Evolutionary conservation across 371 early-diverging fungal species (phyloP).

Genomic region (Apophysomyces ossiformis): DNA sequence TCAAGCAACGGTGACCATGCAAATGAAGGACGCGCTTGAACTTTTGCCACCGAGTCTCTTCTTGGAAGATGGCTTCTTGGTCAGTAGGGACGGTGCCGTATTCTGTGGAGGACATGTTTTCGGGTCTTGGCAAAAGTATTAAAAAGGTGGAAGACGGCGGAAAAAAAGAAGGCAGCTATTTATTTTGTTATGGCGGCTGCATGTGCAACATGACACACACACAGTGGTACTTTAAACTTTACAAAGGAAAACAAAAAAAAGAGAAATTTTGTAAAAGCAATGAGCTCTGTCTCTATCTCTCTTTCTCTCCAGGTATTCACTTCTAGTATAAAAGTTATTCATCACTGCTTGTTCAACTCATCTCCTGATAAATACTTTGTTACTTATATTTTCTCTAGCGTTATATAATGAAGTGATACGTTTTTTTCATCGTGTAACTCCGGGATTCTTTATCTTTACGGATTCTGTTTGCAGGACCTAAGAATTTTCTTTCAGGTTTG

Average conservation of each 20-base stretch:
- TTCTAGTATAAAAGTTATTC: too few relatives aligned
- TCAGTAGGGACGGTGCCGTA: slow-evolving; percentile 44
- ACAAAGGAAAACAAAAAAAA: not conserved
- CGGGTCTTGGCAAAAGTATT: slow-evolving; percentile 9
- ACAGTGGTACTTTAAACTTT: not conserved
- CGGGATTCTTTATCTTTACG: not conserved
- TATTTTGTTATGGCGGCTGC: slow-evolving; percentile 2
- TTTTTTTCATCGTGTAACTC: not conserved
- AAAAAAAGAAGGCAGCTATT: slow-evolving; percentile 18
- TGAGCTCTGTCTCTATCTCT: too few relatives aligned
- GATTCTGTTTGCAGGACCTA: not conserved
- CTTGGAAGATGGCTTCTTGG: slow-evolving; percentile 39
- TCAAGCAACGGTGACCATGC: slow-evolving; percentile 45
- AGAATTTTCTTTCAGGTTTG: not conserved
- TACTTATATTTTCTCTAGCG: not conserved
- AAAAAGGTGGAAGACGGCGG: slow-evolving; percentile 18
- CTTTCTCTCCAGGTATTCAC: too few relatives aligned
- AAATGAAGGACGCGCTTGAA: slow-evolving; percentile 32
- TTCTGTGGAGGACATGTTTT: slow-evolving; percentile 32
- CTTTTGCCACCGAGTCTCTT: slow-evolving; percentile 37
- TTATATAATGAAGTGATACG: not conserved
- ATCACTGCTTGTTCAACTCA: too few relatives aligned
- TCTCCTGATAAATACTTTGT: not conserved
- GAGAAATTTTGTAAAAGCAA: too few relatives aligned
- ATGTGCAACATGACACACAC: slow-evolving; percentile 10